A percentile compares a stretch with the other conserved stretches of the same genome.
These are phyloP conservation scores for Agrocybe pediades DNA, from an alignment of 768 basidiomycete genomes.

Conservation along the genomic window DNA sequence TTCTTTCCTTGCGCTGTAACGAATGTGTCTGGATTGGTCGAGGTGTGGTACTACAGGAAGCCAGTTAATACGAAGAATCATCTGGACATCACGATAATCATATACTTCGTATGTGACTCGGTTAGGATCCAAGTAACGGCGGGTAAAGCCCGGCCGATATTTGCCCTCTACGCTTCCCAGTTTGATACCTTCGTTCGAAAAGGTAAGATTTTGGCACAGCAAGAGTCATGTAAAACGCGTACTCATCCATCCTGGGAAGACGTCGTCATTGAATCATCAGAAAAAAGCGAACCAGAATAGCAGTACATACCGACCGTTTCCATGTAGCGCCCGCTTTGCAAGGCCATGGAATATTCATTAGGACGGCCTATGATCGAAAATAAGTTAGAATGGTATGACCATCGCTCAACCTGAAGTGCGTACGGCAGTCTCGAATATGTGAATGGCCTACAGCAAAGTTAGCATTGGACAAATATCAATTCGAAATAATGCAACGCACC, in stretches of 20 bases:
- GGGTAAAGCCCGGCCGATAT: conserved; percentile 41
- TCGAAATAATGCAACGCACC: conserved; percentile 33
- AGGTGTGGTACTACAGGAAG: conserved; percentile 67
- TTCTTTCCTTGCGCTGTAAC: conserved; percentile 55
- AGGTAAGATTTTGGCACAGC: not conserved
- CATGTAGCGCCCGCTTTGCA: conserved; percentile 90
- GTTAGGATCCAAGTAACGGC: conserved; percentile 82
- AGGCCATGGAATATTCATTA: conserved; percentile 74
- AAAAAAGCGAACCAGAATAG: not conserved
- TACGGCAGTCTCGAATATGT: conserved; percentile 80
- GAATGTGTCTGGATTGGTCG: conserved; percentile 48
- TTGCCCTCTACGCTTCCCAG: not conserved
- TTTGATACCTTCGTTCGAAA: not conserved
- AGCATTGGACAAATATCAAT: not conserved
- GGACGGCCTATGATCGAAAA: conserved; percentile 45
- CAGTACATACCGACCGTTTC: conserved; percentile 76
- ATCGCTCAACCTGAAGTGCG: conserved; percentile 23
- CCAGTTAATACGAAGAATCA: not conserved
- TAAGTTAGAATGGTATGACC: not conserved
- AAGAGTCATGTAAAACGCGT: not conserved
- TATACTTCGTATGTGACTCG: conserved; percentile 70
- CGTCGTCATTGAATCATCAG: not conserved
- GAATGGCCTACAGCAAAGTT: conserved; percentile 50
- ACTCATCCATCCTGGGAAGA: not conserved
- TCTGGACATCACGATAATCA: not conserved